Percentiles rank a stretch among this genome's conserved stretches.
phyloP scores from a whole-genome alignment of 306 rosid species.

The Gastrolobium villosum region DNA sequence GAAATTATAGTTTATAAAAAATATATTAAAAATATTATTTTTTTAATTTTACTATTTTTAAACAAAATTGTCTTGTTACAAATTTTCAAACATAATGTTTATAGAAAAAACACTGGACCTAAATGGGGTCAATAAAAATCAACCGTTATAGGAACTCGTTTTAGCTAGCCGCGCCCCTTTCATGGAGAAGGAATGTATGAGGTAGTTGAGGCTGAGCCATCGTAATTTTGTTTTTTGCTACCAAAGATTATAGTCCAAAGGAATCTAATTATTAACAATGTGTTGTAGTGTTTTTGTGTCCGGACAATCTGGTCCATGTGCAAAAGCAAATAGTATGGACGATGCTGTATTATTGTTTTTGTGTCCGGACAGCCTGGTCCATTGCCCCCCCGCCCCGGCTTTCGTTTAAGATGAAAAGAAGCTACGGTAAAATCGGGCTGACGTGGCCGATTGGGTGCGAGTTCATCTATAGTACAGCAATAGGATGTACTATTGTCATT shows the following conservation, averaged over 20 bases:
- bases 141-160: neutral
- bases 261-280: conserved; percentile 41
- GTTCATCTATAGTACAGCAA: too few relatives aligned
- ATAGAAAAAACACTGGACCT: neutral
- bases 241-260: conserved; percentile 38
- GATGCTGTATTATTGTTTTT: too few relatives aligned
- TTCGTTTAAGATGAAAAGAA: too few relatives aligned
- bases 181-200: conserved; percentile 12
- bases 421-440: too few relatives aligned
- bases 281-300: neutral
- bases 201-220: conserved; percentile 64
- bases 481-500: too few relatives aligned
- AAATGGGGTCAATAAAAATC: conserved; percentile 33
- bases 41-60: too few relatives aligned
- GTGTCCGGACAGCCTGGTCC: too few relatives aligned
- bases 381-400: too few relatives aligned
- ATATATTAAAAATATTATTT: too few relatives aligned
- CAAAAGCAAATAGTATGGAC: neutral
- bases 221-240: conserved; percentile 50
- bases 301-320: conserved; percentile 3
- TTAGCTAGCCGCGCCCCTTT: conserved; percentile 29
- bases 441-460: too few relatives aligned
- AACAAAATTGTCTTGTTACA: too few relatives aligned
- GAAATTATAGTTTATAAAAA: too few relatives aligned
- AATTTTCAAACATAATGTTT: neutral